Evolutionary conservation across 1,284 basidiomycete genomes (phyloP), one percentile per base, ranked within the genome.

Genomic region (Ceratobasidium sp.): DNA sequence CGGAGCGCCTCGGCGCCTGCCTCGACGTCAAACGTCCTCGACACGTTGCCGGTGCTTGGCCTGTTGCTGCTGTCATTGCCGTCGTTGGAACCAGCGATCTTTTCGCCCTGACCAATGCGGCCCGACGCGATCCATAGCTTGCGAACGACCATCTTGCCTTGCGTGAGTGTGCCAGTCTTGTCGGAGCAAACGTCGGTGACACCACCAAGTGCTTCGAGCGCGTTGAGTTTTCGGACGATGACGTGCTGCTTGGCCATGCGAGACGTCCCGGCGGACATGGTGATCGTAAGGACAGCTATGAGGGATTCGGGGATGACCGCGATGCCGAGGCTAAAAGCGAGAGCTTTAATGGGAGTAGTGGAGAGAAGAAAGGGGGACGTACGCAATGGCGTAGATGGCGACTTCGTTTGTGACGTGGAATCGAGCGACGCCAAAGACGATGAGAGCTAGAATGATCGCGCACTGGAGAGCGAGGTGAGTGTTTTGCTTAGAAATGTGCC

Each of bases 121-220:
- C 73, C 73, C 14, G 73, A 75, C 1, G 62, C 65, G 35, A 77
- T 59, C 75, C 75, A 77, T 10, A 77, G 10, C 81, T 83, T 14
- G 23, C 64, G 64, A 27, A 66, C 64, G 23, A 81, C 84, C 84
- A 84, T 84, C 80, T 85, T 87, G 65, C 86, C 86, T 33, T 86
- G 83, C 0, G 82, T 69, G 38, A 76, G 41, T 1, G 73, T 77
- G 44, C 91, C 87, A 6, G 87, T 88, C 87, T 90, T 91, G 83
- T 91, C 90, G 3, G 88, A 88, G 82, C 88, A 89, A 62, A 90
- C 80, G 50, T 91, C 88, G 48, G 87, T 88, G 79, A 91, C 89
- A 50, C 87, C 86, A 0, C 91, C 90, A 7, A 92, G 87, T 0
- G 90, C 90, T 82, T 87, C 90, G 79, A 90, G 89, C 0, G 89